Base-by-base conservation (phyloP, 2,329 filamentous ascomycete genomes). In the Trichoderma gracile region DNA sequence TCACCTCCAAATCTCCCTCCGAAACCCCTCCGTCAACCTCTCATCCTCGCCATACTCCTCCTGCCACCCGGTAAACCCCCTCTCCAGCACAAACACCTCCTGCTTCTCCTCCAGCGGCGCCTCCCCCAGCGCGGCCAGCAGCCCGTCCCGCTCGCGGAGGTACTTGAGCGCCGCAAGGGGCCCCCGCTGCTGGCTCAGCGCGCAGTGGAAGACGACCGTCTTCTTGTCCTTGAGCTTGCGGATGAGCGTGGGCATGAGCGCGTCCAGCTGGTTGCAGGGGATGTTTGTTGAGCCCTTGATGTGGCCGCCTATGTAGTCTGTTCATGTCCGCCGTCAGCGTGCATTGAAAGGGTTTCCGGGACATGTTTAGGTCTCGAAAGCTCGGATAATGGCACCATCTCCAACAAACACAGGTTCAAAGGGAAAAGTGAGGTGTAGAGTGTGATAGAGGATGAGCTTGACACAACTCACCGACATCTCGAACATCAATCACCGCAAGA, bases 141-240 rank as follows among this genome's bases (percentile, higher is more conserved):
- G 66, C 15, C 83, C 79, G 69, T 89, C 86, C 53, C 87, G 82
- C 78, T 93, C 90, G 42, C 90, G 81, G 66, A 93, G 70, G 76
- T 97, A 98, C 71, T 84, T 83, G 70, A 97, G 78, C 3, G 95
- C 95, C 3, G 94, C 93, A 57, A 85, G 85, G 0, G 95, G 95
- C 0, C 95, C 95, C 0, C 95, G 84, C 78, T 97, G 90, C 80
- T 98, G 95, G 69, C 90, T 94, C 63, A 98, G 81, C 19, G 91
- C 90, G 78, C 95, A 99, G 79, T 99, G 95, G 76, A 99, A 99
- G 1, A 99, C 86, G 15, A 99, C 92, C 12, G 84, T 89, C 63
- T 95, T 86, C 76, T 92, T 93, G 73, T 89, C 87, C 68, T 86
- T 81, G 54, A 97, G 84, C 49, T 84, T 87, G 64, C 92, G 87